Evolutionary conservation across 169 alveolate genomes (phyloP).

Genomic region (Toxoplasma gondii): DNA sequence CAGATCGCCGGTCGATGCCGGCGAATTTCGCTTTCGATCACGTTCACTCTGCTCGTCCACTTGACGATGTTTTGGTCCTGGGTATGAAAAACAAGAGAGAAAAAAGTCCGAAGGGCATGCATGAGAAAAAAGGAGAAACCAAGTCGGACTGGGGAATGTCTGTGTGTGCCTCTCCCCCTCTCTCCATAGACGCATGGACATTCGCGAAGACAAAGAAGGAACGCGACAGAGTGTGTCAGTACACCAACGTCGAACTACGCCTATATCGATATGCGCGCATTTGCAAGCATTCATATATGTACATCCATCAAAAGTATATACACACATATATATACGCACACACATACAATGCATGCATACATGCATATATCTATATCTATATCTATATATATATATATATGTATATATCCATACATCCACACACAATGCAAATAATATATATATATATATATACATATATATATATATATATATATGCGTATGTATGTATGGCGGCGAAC

Average conservation of each 20-base stretch:
- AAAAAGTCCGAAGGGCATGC: neutral
- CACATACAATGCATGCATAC: neutral
- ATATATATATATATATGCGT: neutral
- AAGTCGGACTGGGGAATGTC: neutral
- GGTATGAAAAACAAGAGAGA: neutral
- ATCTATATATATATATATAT: too few species aligned
- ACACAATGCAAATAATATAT: neutral
- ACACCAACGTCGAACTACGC: too few species aligned
- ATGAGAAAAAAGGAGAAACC: neutral
- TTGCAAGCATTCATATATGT: too few species aligned
- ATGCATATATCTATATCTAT: neutral
- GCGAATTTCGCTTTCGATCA: neutral
- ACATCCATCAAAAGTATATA: too few species aligned
- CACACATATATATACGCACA: too few species aligned
- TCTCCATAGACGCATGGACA: too few species aligned
- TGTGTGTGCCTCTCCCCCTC: too few species aligned
- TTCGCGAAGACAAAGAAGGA: neutral
- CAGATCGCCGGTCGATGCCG: constrained; percentile 27
- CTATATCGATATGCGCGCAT: too few species aligned
- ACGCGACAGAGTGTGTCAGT: too few species aligned
- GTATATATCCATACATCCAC: too few species aligned
- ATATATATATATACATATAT: constrained; percentile 5
- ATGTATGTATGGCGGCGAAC: too few species aligned
- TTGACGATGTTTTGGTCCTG: constrained; percentile 27
- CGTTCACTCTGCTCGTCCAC: constrained; percentile 23